Percentiles rank a stretch among this genome's conserved stretches.
Conservation (phyloP, 805 yeast genomes). For the Suhomyces pyralidae region DNA sequence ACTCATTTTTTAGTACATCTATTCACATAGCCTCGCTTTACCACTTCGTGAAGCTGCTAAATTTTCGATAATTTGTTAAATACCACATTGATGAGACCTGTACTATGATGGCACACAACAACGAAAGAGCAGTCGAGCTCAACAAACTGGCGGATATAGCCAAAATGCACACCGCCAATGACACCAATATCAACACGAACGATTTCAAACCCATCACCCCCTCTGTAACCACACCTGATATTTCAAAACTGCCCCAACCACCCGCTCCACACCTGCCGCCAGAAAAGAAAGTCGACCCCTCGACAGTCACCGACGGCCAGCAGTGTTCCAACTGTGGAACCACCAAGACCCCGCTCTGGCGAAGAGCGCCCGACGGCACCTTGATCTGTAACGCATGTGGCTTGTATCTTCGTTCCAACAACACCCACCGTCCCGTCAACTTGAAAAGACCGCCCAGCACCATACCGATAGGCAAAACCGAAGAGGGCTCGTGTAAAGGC, state of each 20-base stretch:
- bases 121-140: background rate
- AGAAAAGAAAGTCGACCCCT: background rate
- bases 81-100: background rate
- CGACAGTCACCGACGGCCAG: slow-evolving; percentile 30
- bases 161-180: background rate
- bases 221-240: too few species aligned
- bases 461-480: slow-evolving; percentile 38
- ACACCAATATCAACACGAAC: too few species aligned
- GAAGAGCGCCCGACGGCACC: slow-evolving; percentile 56
- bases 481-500: slow-evolving; percentile 64
- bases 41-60: background rate
- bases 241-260: background rate
- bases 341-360: slow-evolving; percentile 56
- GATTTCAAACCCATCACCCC: too few species aligned
- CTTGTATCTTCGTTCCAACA: slow-evolving; percentile 54
- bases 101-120: slow-evolving; percentile 1
- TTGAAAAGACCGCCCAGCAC: slow-evolving; percentile 57
- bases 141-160: background rate
- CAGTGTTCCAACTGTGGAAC: slow-evolving; percentile 56
- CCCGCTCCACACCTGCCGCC: background rate
- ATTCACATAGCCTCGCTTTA: too few species aligned
- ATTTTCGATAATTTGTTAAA: too few species aligned
- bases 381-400: slow-evolving; percentile 62
- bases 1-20: too few species aligned
- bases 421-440: slow-evolving; percentile 63